These are phyloP conservation scores for Calonectria honghensis DNA, from an alignment of 2,329 filamentous ascomycete species.

Conservation along the genomic window DNA sequence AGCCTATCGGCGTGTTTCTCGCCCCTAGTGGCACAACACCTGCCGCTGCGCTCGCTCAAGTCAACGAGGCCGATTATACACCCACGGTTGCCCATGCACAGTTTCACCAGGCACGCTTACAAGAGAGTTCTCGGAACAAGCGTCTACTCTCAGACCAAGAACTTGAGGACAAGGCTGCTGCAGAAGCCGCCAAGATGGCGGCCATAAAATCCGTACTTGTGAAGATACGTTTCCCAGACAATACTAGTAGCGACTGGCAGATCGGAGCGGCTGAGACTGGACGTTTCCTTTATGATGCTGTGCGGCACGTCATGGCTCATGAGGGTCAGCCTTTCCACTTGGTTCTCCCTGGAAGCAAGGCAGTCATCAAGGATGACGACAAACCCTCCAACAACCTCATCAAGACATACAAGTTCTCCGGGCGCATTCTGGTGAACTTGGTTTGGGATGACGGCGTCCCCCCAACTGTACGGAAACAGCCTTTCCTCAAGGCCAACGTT, in stretches of 20 bases:
- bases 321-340: slow-evolving; percentile 82
- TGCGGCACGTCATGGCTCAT: slow-evolving; percentile 81
- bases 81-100: slow-evolving; percentile 86
- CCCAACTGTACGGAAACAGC: slow-evolving; percentile 70
- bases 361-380: slow-evolving; percentile 67
- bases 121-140: slow-evolving; percentile 79
- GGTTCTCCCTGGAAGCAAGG: slow-evolving; percentile 75
- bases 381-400: slow-evolving; percentile 77
- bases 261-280: slow-evolving; percentile 82
- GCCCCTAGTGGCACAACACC: slow-evolving; percentile 86
- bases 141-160: slow-evolving; percentile 90
- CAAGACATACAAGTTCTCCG: slow-evolving; percentile 80
- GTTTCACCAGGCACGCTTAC: slow-evolving; percentile 81
- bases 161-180: slow-evolving; percentile 80
- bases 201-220: slow-evolving; percentile 82
- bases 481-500: slow-evolving; percentile 76
- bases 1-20: slow-evolving; percentile 82
- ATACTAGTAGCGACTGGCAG: slow-evolving; percentile 84
- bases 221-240: slow-evolving; percentile 91
- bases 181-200: slow-evolving; percentile 79
- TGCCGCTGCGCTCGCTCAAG: slow-evolving; percentile 79
- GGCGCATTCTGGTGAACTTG: slow-evolving; percentile 84
- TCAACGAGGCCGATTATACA: slow-evolving; percentile 84
- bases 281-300: slow-evolving; percentile 82
- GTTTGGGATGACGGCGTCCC: slow-evolving; percentile 81